A percentile compares a stretch with the other conserved stretches of the same genome.
phyloP scores from a whole-genome alignment of 768 basidiomycete species.

The Cystobasidium ongulense region DNA sequence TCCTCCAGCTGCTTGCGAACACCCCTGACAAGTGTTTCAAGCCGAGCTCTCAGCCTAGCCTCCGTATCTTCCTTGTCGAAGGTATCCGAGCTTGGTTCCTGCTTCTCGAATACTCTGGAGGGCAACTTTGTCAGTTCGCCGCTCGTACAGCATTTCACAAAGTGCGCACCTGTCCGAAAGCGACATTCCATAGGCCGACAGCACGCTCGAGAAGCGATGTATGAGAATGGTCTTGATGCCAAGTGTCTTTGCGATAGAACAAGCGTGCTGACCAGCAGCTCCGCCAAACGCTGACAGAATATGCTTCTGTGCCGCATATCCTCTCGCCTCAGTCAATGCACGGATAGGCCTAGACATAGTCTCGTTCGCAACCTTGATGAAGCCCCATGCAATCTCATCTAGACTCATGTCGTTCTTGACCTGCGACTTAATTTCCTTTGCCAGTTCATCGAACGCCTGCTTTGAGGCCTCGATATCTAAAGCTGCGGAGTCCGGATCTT shows the following conservation, averaged over 20 bases:
- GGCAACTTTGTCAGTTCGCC: neutral
- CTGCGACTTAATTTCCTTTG: constrained; percentile 61
- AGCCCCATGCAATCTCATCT: constrained; percentile 85
- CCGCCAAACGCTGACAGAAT: constrained; percentile 51
- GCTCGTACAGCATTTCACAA: neutral
- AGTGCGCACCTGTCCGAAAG: constrained; percentile 44
- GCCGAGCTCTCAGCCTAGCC: constrained; percentile 54
- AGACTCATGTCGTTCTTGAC: constrained; percentile 50
- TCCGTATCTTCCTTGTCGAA: constrained; percentile 57
- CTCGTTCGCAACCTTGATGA: constrained; percentile 83
- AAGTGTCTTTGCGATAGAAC: constrained; percentile 76
- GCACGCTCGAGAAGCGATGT: constrained; percentile 81
- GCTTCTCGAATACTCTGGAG: constrained; percentile 67
- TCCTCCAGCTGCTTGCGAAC: constrained; percentile 61
- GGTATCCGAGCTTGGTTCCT: constrained; percentile 78
- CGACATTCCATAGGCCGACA: constrained; percentile 90
- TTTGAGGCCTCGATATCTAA: constrained; percentile 67
- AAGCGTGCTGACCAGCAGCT: constrained; percentile 84
- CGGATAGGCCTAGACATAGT: constrained; percentile 92
- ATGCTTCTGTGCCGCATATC: constrained; percentile 25
- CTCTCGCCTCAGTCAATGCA: constrained; percentile 51
- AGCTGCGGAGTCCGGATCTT: constrained; percentile 40
- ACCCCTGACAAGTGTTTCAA: constrained; percentile 60
- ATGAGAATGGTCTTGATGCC: constrained; percentile 82
- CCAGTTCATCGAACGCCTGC: constrained; percentile 60